A percentile compares a stretch with the other conserved stretches of the same genome.
phyloP scores from a whole-genome alignment of 768 basidiomycete genomes.

The Solioccasus polychromus region DNA sequence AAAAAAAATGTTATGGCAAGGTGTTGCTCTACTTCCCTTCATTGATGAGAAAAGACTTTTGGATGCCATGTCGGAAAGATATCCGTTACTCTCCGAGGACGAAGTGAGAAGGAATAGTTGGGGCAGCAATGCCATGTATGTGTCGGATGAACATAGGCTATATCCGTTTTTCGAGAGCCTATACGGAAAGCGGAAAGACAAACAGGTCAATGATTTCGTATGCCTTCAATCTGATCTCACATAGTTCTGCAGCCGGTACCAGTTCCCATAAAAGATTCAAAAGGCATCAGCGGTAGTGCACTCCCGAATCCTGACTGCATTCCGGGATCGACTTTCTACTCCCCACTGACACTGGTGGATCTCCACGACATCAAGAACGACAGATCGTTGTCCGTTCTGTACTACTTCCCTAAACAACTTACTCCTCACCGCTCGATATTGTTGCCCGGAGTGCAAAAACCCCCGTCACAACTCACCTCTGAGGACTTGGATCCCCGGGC shows the following conservation, averaged over 20 bases:
- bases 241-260: conserved; percentile 62
- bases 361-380: conserved; percentile 85
- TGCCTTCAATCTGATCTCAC: conserved; percentile 14
- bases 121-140: conserved; percentile 82
- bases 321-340: conserved; percentile 87
- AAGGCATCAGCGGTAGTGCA: conserved; percentile 77
- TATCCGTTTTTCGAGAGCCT: conserved; percentile 86
- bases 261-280: conserved; percentile 66
- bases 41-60: conserved; percentile 85
- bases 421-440: conserved; percentile 83
- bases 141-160: conserved; percentile 78
- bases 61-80: conserved; percentile 72
- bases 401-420: conserved; percentile 86
- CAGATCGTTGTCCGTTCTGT: conserved; percentile 80
- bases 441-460: conserved; percentile 66
- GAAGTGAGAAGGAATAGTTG: conserved; percentile 82
- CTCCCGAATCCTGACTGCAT: conserved; percentile 85
- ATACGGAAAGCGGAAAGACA: conserved; percentile 84
- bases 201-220: conserved; percentile 51
- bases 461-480: conserved; percentile 57
- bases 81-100: conserved; percentile 68
- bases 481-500: conserved; percentile 68
- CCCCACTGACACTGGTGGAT: conserved; percentile 57
- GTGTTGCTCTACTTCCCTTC: conserved; percentile 94
- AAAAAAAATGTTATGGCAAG: conserved; percentile 99